Evolutionary conservation across 2,329 filamentous ascomycete genomes (phyloP).

Genomic region (Pseudocercospora musae): DNA sequence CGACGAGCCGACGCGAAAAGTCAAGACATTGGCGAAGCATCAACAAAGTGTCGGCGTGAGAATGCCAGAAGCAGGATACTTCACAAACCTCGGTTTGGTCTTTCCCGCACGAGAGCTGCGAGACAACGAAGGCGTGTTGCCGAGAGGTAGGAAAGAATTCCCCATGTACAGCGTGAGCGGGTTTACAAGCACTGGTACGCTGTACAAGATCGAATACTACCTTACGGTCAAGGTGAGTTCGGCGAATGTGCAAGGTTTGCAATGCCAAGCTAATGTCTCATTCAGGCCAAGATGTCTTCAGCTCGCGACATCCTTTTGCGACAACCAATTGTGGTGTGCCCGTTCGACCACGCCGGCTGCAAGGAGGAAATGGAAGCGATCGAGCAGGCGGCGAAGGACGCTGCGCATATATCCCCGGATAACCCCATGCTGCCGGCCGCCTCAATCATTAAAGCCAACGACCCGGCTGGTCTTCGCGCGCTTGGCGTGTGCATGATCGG

Average conservation of each 20-base stretch:
- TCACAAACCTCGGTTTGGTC: slow-evolving; percentile 85
- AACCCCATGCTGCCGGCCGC: slow-evolving; percentile 90
- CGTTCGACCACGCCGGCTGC: slow-evolving; percentile 89
- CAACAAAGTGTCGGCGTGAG: slow-evolving; percentile 77
- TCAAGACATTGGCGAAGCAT: slow-evolving; percentile 82
- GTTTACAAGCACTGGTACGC: slow-evolving; percentile 87
- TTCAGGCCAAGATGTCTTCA: slow-evolving; percentile 78
- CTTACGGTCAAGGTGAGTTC: slow-evolving; percentile 78
- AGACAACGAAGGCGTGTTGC: slow-evolving; percentile 82
- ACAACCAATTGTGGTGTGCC: slow-evolving; percentile 93
- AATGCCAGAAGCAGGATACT: slow-evolving; percentile 85
- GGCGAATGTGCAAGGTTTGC: not conserved
- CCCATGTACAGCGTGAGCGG: slow-evolving; percentile 84
- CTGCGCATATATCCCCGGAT: slow-evolving; percentile 79
- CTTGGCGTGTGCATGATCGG: slow-evolving; percentile 63
- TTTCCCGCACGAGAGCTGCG: slow-evolving; percentile 87
- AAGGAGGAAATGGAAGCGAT: slow-evolving; percentile 99
- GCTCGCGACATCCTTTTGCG: slow-evolving; percentile 84
- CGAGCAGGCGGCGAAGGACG: slow-evolving; percentile 90
- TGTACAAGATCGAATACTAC: slow-evolving; percentile 99
- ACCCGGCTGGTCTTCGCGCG: slow-evolving; percentile 60
- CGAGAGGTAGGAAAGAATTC: slow-evolving; percentile 79
- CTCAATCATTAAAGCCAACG: slow-evolving; percentile 74
- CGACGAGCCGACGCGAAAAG: slow-evolving; percentile 69
- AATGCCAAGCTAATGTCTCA: slow-evolving; percentile 15